Conservation (phyloP, 495 filamentous ascomycete species). For the Letharia lupina region DNA sequence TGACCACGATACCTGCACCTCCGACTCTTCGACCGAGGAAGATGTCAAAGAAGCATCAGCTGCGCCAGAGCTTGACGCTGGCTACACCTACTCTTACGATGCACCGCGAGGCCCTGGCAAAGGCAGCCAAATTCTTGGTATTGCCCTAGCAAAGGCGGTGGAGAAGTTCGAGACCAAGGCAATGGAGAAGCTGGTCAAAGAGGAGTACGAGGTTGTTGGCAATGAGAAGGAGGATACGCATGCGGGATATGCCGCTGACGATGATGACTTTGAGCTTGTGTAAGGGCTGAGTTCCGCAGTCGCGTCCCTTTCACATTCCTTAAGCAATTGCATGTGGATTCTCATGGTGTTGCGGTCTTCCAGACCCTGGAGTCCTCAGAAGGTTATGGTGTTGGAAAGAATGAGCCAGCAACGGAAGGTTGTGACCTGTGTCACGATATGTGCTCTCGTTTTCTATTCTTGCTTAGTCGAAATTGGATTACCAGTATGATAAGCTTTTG, state of each 20-base stretch:
- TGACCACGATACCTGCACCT: constrained; percentile 27
- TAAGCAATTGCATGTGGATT: background rate
- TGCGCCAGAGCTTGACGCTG: constrained; percentile 35
- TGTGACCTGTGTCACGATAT: background rate
- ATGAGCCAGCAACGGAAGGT: constrained; percentile 9
- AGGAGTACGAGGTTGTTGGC: constrained; percentile 50
- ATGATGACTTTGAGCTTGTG: constrained; percentile 39
- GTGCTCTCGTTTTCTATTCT: background rate
- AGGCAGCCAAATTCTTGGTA: constrained; percentile 47
- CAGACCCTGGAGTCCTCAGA: background rate
- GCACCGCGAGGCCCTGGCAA: constrained; percentile 35
- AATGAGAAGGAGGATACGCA: constrained; percentile 33
- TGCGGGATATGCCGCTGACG: constrained; percentile 33
- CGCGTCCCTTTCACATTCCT: background rate
- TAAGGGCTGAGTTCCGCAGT: background rate
- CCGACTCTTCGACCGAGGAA: constrained; percentile 34
- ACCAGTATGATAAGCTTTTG: background rate
- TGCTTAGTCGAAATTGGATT: background rate
- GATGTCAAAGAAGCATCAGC: constrained; percentile 38
- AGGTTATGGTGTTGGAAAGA: background rate
- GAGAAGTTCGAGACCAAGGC: constrained; percentile 48
- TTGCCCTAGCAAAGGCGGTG: constrained; percentile 46
- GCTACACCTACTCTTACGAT: constrained; percentile 42
- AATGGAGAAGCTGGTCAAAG: constrained; percentile 48
- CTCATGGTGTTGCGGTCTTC: background rate